phyloP scores from a whole-genome alignment of 805 yeast genomes.

The Wickerhamomyces silvicola region DNA sequence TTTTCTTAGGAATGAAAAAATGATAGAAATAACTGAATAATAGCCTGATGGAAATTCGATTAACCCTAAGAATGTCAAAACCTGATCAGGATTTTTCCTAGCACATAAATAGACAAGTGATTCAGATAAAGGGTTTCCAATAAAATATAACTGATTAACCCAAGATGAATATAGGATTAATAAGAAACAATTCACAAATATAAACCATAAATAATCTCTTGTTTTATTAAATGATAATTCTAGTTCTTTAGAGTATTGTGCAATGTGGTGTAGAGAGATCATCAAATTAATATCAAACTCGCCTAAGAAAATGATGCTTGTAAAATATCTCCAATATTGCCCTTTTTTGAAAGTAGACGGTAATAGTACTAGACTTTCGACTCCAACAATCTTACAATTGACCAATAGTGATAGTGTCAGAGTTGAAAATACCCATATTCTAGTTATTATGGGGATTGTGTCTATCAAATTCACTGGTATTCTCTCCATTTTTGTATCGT shows the following conservation, averaged over 20 bases:
- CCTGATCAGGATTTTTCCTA: slow-evolving; percentile 13
- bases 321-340: slow-evolving; percentile 18
- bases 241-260: slow-evolving; percentile 8
- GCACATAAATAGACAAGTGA: slow-evolving; percentile 14
- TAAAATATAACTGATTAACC: slow-evolving; percentile 7
- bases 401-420: slow-evolving; percentile 10
- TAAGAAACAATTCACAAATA: slow-evolving; percentile 5
- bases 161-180: slow-evolving; percentile 8
- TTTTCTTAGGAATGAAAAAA: slow-evolving; percentile 1
- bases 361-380: slow-evolving; percentile 7
- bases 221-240: slow-evolving; percentile 9
- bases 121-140: slow-evolving; percentile 8
- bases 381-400: slow-evolving; percentile 5
- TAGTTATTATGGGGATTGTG: slow-evolving; percentile 15
- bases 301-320: slow-evolving; percentile 16
- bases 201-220: slow-evolving; percentile 16
- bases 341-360: slow-evolving; percentile 6
- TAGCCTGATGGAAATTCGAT: slow-evolving; percentile 12
- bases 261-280: slow-evolving; percentile 3
- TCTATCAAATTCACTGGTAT: slow-evolving; percentile 12
- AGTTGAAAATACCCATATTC: slow-evolving; percentile 11
- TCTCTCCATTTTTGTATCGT: slow-evolving; percentile 20
- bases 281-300: slow-evolving; percentile 9
- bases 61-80: slow-evolving; percentile 8
- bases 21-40: slow-evolving; percentile 6